These are phyloP conservation scores for Colletotrichum sp. DNA, from an alignment of 2,329 filamentous ascomycete genomes.

Conservation along the genomic window DNA sequence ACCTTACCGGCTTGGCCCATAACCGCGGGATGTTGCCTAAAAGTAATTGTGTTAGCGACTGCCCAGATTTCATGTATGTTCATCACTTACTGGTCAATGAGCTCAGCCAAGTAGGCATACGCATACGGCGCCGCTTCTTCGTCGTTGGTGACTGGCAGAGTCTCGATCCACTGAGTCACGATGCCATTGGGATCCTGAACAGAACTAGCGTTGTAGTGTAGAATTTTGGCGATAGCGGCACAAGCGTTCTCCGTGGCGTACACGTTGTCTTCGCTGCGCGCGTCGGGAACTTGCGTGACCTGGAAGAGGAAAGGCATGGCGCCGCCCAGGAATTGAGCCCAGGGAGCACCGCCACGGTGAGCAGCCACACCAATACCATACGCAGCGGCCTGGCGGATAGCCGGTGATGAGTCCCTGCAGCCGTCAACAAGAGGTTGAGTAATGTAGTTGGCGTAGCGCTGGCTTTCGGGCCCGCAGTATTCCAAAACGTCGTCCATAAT, in stretches of 20 bases:
- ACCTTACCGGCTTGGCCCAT: conserved; percentile 78
- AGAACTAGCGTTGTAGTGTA: conserved; percentile 84
- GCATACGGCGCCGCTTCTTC: conserved; percentile 97
- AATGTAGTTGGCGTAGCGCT: conserved; percentile 85
- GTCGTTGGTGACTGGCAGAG: conserved; percentile 89
- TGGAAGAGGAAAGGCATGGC: conserved; percentile 85
- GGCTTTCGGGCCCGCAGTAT: conserved; percentile 90
- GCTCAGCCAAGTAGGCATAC: conserved; percentile 87
- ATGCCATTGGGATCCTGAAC: conserved; percentile 79
- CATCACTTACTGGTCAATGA: conserved; percentile 88
- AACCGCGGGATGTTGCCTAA: conserved; percentile 84
- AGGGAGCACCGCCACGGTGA: conserved; percentile 85
- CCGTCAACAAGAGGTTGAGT: conserved; percentile 86
- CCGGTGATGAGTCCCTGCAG: conserved; percentile 83
- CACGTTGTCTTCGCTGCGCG: conserved; percentile 89
- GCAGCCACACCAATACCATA: conserved; percentile 97
- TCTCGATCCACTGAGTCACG: conserved; percentile 86
- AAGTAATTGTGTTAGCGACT: conserved; percentile 27
- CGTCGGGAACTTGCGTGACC: conserved; percentile 79
- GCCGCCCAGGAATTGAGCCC: conserved; percentile 85
- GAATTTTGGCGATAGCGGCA: conserved; percentile 94
- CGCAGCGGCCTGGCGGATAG: conserved; percentile 93
- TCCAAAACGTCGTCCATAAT: conserved; percentile 98
- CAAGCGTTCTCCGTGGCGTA: conserved; percentile 98
- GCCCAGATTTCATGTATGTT: neutral